These are phyloP conservation scores for Pichia sporocuriosa DNA, from an alignment of 805 yeast genomes.

Conservation along the genomic window DNA sequence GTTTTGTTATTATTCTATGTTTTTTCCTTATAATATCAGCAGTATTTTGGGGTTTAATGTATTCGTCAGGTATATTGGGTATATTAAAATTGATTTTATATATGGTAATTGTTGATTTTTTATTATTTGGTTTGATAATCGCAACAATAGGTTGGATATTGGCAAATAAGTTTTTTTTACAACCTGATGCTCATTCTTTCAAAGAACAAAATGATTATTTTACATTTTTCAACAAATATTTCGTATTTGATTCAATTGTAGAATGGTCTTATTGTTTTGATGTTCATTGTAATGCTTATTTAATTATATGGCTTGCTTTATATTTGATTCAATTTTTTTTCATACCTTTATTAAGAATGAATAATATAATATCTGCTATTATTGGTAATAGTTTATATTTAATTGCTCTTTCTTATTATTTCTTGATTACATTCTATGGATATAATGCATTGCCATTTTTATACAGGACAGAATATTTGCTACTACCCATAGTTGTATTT, in stretches of 20 bases:
- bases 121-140: conserved; percentile 58
- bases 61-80: conserved; percentile 55
- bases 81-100: conserved; percentile 63
- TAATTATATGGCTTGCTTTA: conserved; percentile 69
- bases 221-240: conserved; percentile 20
- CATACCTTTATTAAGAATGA: conserved; percentile 61
- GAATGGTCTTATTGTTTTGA: conserved; percentile 97
- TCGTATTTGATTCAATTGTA: conserved; percentile 36
- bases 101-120: conserved; percentile 82
- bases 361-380: conserved; percentile 59
- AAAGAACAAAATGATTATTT: conserved; percentile 11
- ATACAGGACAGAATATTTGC: conserved; percentile 53
- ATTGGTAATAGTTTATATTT: conserved; percentile 77
- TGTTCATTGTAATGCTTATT: conserved; percentile 85
- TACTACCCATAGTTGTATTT: conserved; percentile 58
- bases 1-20: conserved; percentile 71
- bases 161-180: conserved; percentile 52
- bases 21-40: conserved; percentile 65
- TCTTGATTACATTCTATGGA: conserved; percentile 81
- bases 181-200: conserved; percentile 12
- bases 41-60: conserved; percentile 84
- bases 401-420: conserved; percentile 67
- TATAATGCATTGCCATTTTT: conserved; percentile 67
- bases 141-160: conserved; percentile 71
- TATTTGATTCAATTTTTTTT: conserved; percentile 70